Evolutionary conservation across 495 filamentous ascomycete genomes (phyloP).

Genomic region (Aspergillus cavernicola): DNA sequence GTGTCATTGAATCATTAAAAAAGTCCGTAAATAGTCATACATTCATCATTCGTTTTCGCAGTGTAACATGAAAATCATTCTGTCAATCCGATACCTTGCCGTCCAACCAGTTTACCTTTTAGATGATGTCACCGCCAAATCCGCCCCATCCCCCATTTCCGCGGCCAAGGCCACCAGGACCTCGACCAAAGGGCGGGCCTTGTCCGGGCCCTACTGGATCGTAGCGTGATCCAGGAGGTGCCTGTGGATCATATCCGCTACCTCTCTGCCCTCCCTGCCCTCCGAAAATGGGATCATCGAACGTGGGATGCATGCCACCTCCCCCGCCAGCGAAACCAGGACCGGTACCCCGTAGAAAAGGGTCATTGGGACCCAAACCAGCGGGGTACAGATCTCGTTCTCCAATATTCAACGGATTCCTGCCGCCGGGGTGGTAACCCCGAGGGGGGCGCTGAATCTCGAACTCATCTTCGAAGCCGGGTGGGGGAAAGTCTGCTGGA

Average conservation of each 20-base stretch:
- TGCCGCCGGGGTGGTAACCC: constrained; percentile 47
- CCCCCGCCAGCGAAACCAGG: constrained; percentile 50
- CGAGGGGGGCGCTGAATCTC: constrained; percentile 70
- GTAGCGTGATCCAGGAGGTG: constrained; percentile 60
- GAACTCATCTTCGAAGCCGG: constrained; percentile 91
- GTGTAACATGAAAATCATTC: no score
- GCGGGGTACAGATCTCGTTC: constrained; percentile 83
- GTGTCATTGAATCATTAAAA: no score
- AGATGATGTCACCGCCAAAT: constrained; percentile 66
- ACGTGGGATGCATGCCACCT: constrained; percentile 92
- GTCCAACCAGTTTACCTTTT: no score
- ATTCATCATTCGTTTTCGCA: no score
- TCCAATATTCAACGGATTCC: constrained; percentile 64
- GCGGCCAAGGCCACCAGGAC: constrained; percentile 45
- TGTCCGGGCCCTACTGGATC: constrained; percentile 79
- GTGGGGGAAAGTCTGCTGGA: constrained; percentile 74
- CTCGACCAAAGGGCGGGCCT: constrained; percentile 46
- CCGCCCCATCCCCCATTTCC: constrained; percentile 58
- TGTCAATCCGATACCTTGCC: no score
- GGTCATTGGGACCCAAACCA: constrained; percentile 82
- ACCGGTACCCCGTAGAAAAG: constrained; percentile 62
- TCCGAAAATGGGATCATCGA: constrained; percentile 86
- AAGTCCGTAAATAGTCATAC: not conserved
- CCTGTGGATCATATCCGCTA: constrained; percentile 41
- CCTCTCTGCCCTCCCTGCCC: constrained; percentile 51